Percentiles rank a stretch among this genome's conserved stretches.
These are phyloP conservation scores for Citrus glauca DNA, from an alignment of 345 rosid species.

Conservation along the genomic window DNA sequence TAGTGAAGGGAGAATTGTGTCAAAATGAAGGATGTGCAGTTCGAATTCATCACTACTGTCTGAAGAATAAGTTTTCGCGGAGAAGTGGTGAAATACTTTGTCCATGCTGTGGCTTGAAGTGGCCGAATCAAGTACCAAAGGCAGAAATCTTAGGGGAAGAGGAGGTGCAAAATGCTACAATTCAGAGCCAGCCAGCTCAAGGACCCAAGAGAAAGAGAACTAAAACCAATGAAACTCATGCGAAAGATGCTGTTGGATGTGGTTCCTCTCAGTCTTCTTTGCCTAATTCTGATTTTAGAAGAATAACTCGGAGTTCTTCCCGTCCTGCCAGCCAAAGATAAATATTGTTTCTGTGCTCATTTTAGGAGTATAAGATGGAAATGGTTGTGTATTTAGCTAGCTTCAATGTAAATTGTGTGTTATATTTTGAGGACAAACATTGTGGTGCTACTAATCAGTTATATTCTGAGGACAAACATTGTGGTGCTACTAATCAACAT, in stretches of 20 bases:
- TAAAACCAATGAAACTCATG: slow-evolving; percentile 18
- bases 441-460: not conserved
- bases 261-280: slow-evolving; percentile 40
- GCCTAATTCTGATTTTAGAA: slow-evolving; percentile 29
- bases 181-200: slow-evolving; percentile 29
- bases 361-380: not conserved
- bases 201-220: slow-evolving; percentile 41
- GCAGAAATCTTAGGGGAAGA: slow-evolving; percentile 47
- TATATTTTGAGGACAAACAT: not conserved
- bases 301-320: slow-evolving; percentile 52
- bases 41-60: slow-evolving; percentile 83
- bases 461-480: not conserved
- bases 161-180: slow-evolving; percentile 16
- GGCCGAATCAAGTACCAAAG: slow-evolving; percentile 44
- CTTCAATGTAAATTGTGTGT: not conserved
- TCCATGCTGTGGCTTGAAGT: slow-evolving; percentile 56
- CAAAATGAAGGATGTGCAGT: slow-evolving; percentile 51
- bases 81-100: slow-evolving; percentile 48
- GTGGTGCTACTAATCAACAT: not conserved
- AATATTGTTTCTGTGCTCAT: not conserved
- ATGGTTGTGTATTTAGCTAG: slow-evolving; percentile 1
- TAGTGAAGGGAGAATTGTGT: slow-evolving; percentile 81
- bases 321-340: slow-evolving; percentile 31
- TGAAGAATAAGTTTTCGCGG: slow-evolving; percentile 45
- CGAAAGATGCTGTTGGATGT: slow-evolving; percentile 17